These are phyloP conservation scores for Cardamine resedifolia DNA, from an alignment of 345 rosid genomes.

Conservation along the genomic window DNA sequence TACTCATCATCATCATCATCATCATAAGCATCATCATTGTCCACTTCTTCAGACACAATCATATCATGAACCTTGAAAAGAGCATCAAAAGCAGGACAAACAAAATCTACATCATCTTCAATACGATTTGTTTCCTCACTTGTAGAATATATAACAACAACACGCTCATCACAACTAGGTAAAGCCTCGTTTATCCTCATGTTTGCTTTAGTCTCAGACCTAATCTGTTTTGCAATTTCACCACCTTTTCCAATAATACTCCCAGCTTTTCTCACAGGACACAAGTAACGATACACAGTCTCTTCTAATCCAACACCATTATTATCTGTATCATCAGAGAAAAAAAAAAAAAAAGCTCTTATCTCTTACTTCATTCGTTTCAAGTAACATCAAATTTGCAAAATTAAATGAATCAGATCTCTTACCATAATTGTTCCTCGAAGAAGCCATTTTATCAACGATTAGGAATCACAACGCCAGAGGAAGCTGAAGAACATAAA, in stretches of 20 bases:
- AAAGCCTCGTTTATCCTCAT: constrained; percentile 55
- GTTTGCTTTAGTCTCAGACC: constrained; percentile 57
- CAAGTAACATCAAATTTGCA: constrained; percentile 30
- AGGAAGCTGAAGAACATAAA: constrained; percentile 19
- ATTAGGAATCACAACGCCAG: constrained; percentile 1
- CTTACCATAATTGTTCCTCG: constrained; percentile 48
- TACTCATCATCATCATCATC: constrained; percentile 48
- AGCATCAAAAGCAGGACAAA: constrained; percentile 68
- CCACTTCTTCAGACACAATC: constrained; percentile 47
- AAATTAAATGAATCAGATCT: constrained; percentile 26
- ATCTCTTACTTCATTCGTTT: constrained; percentile 43
- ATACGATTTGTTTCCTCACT: constrained; percentile 55
- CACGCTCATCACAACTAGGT: constrained; percentile 60
- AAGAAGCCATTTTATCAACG: constrained; percentile 46
- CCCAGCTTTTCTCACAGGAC: constrained; percentile 57
- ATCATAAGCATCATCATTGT: constrained; percentile 41
- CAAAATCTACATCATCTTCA: constrained; percentile 46
- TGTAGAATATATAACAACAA: constrained; percentile 55
- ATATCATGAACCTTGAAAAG: constrained; percentile 60
- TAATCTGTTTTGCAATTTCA: constrained; percentile 58
- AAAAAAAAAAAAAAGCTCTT: constrained; percentile 3
- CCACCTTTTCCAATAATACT: constrained; percentile 72
- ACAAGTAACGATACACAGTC: constrained; percentile 61
- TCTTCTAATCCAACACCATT: constrained; percentile 51
- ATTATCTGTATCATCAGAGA: constrained; percentile 44